Conservation (phyloP, 2,329 filamentous ascomycete genomes). For the Seiridium cupressi region DNA sequence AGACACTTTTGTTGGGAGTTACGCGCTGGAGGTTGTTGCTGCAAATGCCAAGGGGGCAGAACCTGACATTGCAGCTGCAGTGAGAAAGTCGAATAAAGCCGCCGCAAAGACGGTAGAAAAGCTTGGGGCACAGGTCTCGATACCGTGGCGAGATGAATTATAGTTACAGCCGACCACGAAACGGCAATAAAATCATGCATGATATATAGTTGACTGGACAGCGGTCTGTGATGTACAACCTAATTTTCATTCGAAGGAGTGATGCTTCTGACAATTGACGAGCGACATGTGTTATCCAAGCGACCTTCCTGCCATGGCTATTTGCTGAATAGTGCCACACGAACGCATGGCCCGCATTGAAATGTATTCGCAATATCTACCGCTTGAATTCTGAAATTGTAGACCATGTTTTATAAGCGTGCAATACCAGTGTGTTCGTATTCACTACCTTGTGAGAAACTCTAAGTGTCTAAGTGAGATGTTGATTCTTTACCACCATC, state of each 20-base stretch:
- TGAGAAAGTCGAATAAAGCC: slow-evolving; percentile 59
- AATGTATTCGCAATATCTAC: neutral
- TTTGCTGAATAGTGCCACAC: no score
- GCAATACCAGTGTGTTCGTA: neutral
- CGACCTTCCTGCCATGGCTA: no score
- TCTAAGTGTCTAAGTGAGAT: neutral
- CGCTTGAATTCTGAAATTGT: neutral
- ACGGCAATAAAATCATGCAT: neutral
- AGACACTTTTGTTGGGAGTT: slow-evolving; percentile 90
- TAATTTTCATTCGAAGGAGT: neutral
- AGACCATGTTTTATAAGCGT: no score
- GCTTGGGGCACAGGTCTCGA: slow-evolving; percentile 63
- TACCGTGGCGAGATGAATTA: slow-evolving; percentile 60
- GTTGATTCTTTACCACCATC: slow-evolving; percentile 21
- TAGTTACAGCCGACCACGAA: neutral
- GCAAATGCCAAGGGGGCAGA: slow-evolving; percentile 19
- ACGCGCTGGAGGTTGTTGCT: slow-evolving; percentile 70
- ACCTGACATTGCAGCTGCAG: slow-evolving; percentile 58
- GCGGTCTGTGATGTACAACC: no score
- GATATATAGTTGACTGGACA: neutral
- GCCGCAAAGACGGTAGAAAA: slow-evolving; percentile 66
- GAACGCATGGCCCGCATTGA: no score
- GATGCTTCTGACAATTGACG: neutral
- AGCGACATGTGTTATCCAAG: no score
- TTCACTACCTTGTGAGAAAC: slow-evolving; percentile 3